Evolutionary conservation across 1,139 yeast species (phyloP), one percentile per base, ranked within the genome.

Genomic region (Candida frijolesensis): DNA sequence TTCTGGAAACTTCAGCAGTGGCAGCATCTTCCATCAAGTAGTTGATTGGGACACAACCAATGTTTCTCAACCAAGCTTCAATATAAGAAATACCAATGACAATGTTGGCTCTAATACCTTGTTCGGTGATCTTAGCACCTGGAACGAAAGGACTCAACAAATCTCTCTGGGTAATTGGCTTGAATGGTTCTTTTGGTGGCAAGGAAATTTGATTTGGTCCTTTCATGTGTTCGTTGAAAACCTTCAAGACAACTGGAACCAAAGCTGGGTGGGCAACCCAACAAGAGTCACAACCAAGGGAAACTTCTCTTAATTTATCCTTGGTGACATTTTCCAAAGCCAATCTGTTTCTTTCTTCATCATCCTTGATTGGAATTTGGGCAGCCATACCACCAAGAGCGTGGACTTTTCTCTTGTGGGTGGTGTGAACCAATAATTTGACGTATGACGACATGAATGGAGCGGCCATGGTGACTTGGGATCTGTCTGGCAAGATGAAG

Each of bases 361-460:
- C 90, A 55, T 79, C 76, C 73, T 86, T 86, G 70, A 85, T 84
- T 52, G 92, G 92, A 60, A 86, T 86, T 70, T 85, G 89, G 27
- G 92, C 92, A 58, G 91, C 91, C 92, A 86, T 86, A 57, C 92
- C 92, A 56, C 92, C 92, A 82, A 86, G 84, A 45, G 90, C 94
- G 66, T 83, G 89, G 38, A 86, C 90, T 58, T 85, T 87, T 63
- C 91, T 81, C 67, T 79, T 78, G 72, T 86, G 92, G 67, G 89
- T 84, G 47, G 88, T 84, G 69, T 84, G 74, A 60, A 86, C 86
- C 61, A 86, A 76, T 50, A 83, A 76, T 59, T 82, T 79, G 53
- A 85, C 90, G 61, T 86, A 86, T 15, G 87, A 74, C 44, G 83
- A 72, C 91, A 86, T 85, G 71, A 86, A 86, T 44, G 89, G 89